These are phyloP conservation scores for Lagenidium giganteum DNA, from an alignment of 352 stramenopile genomes.

Conservation along the genomic window DNA sequence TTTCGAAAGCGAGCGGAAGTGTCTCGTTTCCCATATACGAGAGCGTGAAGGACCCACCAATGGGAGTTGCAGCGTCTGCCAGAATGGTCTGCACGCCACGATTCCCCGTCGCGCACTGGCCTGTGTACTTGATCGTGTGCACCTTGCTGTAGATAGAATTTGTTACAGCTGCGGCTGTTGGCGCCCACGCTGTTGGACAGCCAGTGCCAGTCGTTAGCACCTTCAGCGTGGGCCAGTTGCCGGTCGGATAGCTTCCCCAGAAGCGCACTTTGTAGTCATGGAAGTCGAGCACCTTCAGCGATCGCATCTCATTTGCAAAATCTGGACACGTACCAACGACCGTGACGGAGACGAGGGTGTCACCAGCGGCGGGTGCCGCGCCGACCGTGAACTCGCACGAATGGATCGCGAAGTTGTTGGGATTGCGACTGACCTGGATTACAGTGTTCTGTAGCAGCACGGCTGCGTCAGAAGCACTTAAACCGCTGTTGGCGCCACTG, in stretches of 20 bases:
- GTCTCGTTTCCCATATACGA: conserved; percentile 85
- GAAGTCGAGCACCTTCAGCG: conserved; percentile 60
- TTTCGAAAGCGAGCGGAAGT: conserved; percentile 47
- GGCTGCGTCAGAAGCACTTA: conserved; percentile 26
- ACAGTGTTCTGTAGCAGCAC: conserved; percentile 27
- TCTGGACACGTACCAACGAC: conserved; percentile 20
- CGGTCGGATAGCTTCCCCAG: conserved; percentile 59
- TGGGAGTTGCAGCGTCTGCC: conserved; percentile 60
- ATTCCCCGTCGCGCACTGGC: conserved; percentile 37
- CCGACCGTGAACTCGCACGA: conserved; percentile 52
- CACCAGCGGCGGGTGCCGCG: conserved; percentile 5
- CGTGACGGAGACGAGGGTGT: conserved; percentile 27
- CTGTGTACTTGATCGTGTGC: conserved; percentile 69
- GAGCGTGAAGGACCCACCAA: conserved; percentile 90
- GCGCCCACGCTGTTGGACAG: conserved; percentile 31
- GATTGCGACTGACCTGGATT: conserved; percentile 69
- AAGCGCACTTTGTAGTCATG: conserved; percentile 71
- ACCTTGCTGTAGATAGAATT: conserved; percentile 43
- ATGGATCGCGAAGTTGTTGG: conserved; percentile 58
- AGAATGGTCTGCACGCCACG: conserved; percentile 65
- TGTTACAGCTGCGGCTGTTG: conserved; percentile 19
- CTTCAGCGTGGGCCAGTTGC: conserved; percentile 65
- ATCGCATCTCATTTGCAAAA: conserved; percentile 39
- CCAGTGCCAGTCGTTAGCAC: conserved; percentile 20
- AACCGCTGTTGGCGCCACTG: conserved; percentile 10